These are phyloP conservation scores for Didymellaceae sp. DNA, from an alignment of 2,329 filamentous ascomycete genomes.

Conservation along the genomic window DNA sequence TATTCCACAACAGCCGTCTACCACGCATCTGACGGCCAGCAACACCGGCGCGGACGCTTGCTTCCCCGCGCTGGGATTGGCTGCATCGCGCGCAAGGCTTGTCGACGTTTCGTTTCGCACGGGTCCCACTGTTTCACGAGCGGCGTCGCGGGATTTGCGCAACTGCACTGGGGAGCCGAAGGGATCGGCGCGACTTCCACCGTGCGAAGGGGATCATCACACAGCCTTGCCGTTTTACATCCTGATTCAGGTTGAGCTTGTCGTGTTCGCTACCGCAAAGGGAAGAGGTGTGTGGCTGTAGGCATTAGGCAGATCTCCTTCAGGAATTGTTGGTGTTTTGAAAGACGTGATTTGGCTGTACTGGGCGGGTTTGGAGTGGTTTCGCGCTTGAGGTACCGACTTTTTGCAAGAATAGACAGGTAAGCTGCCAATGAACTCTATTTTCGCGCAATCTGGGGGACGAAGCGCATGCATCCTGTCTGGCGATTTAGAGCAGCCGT, in stretches of 20 bases:
- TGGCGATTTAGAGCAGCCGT: too few species aligned
- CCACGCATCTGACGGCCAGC: conserved; percentile 5
- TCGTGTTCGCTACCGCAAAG: not conserved
- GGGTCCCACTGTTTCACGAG: conserved; percentile 13
- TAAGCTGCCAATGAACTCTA: conserved; percentile 5
- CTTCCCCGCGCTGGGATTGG: conserved; percentile 11
- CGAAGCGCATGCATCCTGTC: too few species aligned
- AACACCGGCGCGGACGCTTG: not conserved
- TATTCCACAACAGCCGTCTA: not conserved
- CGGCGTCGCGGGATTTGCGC: conserved; percentile 14
- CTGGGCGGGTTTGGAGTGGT: too few species aligned
- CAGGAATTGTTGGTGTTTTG: too few species aligned
- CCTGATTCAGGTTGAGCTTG: not conserved
- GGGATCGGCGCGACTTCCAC: conserved; percentile 15
- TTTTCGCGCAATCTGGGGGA: too few species aligned
- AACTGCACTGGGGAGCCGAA: conserved; percentile 19
- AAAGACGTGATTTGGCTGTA: too few species aligned
- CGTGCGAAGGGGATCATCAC: conserved; percentile 6
- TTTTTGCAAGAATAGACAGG: not conserved
- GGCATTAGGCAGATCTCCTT: too few species aligned
- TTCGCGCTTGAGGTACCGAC: too few species aligned
- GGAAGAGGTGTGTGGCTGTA: too few species aligned
- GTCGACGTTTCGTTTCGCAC: conserved; percentile 17
- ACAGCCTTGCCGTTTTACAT: conserved; percentile 1
- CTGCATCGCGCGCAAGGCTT: conserved; percentile 3